phyloP scores from a whole-genome alignment of 306 rosid genomes.

The Prosopis cineraria region DNA sequence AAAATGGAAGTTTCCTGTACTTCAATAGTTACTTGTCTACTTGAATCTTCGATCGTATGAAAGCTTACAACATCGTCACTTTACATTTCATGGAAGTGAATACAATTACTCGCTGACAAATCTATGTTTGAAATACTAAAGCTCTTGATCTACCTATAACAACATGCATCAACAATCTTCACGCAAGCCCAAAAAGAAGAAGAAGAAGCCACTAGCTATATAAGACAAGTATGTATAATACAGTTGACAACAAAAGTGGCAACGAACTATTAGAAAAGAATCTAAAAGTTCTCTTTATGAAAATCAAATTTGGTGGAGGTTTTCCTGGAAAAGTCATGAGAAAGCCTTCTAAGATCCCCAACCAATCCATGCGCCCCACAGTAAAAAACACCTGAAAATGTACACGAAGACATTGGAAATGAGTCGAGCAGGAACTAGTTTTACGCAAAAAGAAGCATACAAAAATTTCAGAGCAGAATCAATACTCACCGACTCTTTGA shows the following conservation, averaged over 20 bases:
- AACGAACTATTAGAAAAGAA: neutral
- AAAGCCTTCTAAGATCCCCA: conserved; percentile 65
- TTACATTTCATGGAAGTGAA: conserved; percentile 8
- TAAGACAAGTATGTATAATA: conserved; percentile 30
- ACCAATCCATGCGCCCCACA: conserved; percentile 74
- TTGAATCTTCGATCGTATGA: conserved; percentile 2
- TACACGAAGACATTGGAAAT: neutral
- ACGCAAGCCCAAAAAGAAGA: neutral
- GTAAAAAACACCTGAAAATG: conserved; percentile 81
- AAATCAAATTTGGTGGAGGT: conserved; percentile 85
- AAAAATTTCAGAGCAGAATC: conserved; percentile 14
- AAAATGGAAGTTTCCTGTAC: neutral
- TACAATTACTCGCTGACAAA: conserved; percentile 16
- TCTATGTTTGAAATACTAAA: conserved; percentile 6
- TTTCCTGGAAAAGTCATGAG: conserved; percentile 78
- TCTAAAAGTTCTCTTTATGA: conserved; percentile 79
- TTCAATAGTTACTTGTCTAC: neutral
- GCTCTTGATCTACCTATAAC: conserved; percentile 17
- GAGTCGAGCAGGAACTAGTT: conserved; percentile 6
- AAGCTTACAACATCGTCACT: conserved; percentile 9
- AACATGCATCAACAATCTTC: neutral
- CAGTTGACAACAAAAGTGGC: conserved; percentile 1
- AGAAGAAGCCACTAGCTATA: conserved; percentile 20
- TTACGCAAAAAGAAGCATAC: neutral
- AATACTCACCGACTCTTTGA: conserved; percentile 74